These are phyloP conservation scores for Diplosphaera chodatii DNA, from an alignment of 139 green algal species.

Conservation along the genomic window DNA sequence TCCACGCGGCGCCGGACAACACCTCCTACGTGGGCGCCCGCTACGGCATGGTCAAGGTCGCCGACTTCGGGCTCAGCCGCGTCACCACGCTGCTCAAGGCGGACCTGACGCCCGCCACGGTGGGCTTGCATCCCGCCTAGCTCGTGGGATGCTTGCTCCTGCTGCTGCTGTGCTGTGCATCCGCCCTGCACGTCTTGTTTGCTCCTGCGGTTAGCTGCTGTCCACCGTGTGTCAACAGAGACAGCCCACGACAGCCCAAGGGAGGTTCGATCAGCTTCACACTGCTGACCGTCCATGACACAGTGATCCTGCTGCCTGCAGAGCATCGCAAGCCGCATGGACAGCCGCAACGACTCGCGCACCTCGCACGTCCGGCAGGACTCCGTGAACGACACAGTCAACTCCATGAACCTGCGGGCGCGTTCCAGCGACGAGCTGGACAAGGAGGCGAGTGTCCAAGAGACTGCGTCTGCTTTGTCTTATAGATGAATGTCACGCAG, in stretches of 20 bases:
- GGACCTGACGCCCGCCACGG: background rate
- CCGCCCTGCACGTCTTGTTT: too few relatives aligned
- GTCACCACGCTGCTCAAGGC: background rate
- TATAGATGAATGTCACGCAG: too few relatives aligned
- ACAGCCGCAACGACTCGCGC: too few relatives aligned
- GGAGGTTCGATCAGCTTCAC: too few relatives aligned
- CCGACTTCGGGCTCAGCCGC: constrained; percentile 13
- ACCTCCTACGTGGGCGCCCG: constrained; percentile 24
- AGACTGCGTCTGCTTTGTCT: too few relatives aligned
- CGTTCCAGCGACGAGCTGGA: constrained; percentile 24
- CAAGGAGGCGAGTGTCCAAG: background rate
- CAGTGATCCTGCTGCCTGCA: background rate
- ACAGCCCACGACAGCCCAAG: too few relatives aligned
- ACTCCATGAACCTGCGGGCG: background rate
- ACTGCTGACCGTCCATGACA: too few relatives aligned
- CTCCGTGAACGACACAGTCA: background rate
- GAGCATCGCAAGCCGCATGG: background rate
- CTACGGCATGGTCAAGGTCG: constrained; percentile 11
- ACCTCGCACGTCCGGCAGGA: background rate
- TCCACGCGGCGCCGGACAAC: constrained; percentile 14
- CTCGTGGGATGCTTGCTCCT: too few relatives aligned
- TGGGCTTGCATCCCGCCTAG: too few relatives aligned
- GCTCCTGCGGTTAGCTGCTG: too few relatives aligned
- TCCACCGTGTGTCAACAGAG: too few relatives aligned
- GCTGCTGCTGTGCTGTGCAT: too few relatives aligned